Evolutionary conservation across 306 rosid genomes (phyloP), one percentile per base, ranked within the genome.

Genomic region (Fragaria vesca): DNA sequence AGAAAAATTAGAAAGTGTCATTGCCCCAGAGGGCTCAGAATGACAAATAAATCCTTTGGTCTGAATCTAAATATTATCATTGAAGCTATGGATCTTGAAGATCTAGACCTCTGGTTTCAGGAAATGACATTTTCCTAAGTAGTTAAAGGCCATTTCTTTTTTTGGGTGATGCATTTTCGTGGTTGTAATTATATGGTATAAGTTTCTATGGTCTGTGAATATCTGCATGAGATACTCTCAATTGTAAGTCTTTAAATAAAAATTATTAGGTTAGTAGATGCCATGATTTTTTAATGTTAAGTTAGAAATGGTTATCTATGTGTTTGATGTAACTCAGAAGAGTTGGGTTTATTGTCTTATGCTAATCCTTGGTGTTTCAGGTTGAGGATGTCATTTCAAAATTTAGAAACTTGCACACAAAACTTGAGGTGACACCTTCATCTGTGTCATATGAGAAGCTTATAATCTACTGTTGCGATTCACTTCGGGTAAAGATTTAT

Each of bases 401-500:
- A 70, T 89, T 88, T 87, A 90, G 81, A 78, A 85, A 83, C 79
- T 78, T 88, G 83, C 98, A 94, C 79, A 74, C 21, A 12, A 83
- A 38, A 16, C 78, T 87, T 75, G 88, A 88, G 74, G 83, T 92
- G 81, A 79, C 83, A 63, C 93, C 92, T 74, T 94, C 93, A 50
- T 78, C 85, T 60, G 76, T 86, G 15, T 88, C 97, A 32, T 90
- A 87, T 46, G 89, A 82, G 83, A 88, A 87, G 85, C 95, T 94
- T 80, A 83, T 94, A 75, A 76, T 63, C 58, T 81, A 84, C 85
- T 81, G 90, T 78, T 90, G 97, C 74, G 80, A 80, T 68, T 85
- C 82, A 77, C 87, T 58, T 63, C 80, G 92, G 95, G 98, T 94
- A 86, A 76, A 26, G 86, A 45, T 38, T 65, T 70, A 66, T 66